phyloP scores from a whole-genome alignment of 257 asterid species.

The Rauvolfia tetraphylla region DNA sequence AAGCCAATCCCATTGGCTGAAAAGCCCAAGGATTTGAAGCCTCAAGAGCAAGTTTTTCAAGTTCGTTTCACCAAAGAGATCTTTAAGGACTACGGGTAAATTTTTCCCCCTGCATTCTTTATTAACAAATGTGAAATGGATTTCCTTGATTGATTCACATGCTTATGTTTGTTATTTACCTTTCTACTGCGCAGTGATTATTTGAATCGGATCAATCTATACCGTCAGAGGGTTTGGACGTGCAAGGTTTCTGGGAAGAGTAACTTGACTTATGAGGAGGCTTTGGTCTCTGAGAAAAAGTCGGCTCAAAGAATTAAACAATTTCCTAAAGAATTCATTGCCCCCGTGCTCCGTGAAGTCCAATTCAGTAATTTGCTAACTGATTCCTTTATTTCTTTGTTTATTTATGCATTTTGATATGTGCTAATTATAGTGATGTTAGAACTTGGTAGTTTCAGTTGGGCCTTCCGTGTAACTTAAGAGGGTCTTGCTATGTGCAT shows the following conservation, averaged over 20 bases:
- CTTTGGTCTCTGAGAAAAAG: slow-evolving; percentile 70
- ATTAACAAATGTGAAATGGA: neutral
- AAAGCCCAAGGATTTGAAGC: slow-evolving; percentile 73
- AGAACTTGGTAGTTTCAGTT: neutral
- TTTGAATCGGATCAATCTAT: slow-evolving; percentile 70
- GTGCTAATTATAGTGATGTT: neutral
- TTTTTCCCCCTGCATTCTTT: neutral
- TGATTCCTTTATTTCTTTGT: neutral
- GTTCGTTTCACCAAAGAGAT: slow-evolving; percentile 83
- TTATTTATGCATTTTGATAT: neutral
- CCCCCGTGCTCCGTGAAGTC: slow-evolving; percentile 62
- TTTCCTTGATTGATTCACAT: neutral
- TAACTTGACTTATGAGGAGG: slow-evolving; percentile 87
- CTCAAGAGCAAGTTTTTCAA: slow-evolving; percentile 70
- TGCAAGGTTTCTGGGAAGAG: slow-evolving; percentile 88
- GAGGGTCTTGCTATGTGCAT: neutral
- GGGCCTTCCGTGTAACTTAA: neutral
- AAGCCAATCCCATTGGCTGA: slow-evolving; percentile 61
- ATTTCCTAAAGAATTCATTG: slow-evolving; percentile 59
- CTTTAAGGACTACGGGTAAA: slow-evolving; percentile 70
- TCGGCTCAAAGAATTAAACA: slow-evolving; percentile 56
- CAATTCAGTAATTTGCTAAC: slow-evolving; percentile 70
- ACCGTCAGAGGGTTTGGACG: slow-evolving; percentile 74
- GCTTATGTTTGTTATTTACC: neutral
- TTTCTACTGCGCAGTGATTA: slow-evolving; percentile 54